Evolutionary conservation across 2,329 filamentous ascomycete genomes (phyloP).

Genomic region (Triangularia setosa): DNA sequence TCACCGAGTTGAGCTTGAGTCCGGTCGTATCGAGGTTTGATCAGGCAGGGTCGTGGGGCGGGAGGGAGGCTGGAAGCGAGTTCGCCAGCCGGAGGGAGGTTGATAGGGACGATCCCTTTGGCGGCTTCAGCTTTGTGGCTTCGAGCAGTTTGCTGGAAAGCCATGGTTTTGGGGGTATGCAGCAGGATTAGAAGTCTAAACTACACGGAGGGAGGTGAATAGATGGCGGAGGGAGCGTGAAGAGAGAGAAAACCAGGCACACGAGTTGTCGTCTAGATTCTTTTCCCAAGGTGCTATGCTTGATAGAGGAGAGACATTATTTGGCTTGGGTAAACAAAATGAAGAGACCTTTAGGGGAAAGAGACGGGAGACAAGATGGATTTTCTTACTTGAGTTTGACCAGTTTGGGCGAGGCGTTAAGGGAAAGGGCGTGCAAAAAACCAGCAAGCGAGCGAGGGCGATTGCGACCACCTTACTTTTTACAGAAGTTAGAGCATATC

Average conservation of each 20-base stretch:
- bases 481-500: not conserved
- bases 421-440: not conserved
- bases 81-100: constrained; percentile 15
- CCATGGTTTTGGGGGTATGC: constrained; percentile 35
- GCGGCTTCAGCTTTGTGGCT: constrained; percentile 62
- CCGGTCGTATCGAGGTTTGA: constrained; percentile 52
- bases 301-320: not conserved
- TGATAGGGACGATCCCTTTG: constrained; percentile 55
- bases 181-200: constrained; percentile 1
- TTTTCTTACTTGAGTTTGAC: not conserved
- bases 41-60: constrained; percentile 35
- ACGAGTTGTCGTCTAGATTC: not conserved
- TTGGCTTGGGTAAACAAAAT: not conserved
- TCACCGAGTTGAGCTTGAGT: constrained; percentile 80
- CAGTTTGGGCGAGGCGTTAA: not conserved
- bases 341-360: not conserved
- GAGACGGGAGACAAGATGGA: not conserved
- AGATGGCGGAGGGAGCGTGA: too few relatives aligned
- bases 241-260: not conserved
- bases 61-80: not conserved
- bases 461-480: not conserved
- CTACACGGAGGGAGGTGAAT: not conserved
- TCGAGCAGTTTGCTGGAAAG: constrained; percentile 54
- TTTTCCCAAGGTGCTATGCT: not conserved
- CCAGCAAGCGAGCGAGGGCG: not conserved